Base-by-base conservation (phyloP, 2,329 filamentous ascomycete genomes). In the Hypoxylon sp. region DNA sequence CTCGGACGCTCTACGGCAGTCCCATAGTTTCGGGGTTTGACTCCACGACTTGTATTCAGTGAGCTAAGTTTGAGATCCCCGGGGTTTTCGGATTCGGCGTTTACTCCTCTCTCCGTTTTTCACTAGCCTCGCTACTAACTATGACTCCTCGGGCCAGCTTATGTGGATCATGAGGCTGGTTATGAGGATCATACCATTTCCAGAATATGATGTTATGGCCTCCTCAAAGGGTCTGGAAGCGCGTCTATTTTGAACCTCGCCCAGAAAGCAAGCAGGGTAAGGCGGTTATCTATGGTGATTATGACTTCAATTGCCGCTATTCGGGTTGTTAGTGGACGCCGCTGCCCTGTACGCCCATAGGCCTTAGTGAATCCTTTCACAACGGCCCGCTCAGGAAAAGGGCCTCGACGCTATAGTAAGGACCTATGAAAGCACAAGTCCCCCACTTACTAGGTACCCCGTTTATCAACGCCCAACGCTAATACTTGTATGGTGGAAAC, bases 291-390 rank as follows among this genome's bases (percentile, higher is more conserved):
- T 53, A 55, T 49, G n/a, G 19, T 43, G 21, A 34, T 53, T 60
- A 43, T 25, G 23, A 45, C 25, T 59, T 53, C 50, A 63, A 55
- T 57, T 60, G 55, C 51, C 53, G 51, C 51, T 21, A 58, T 43
- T 25, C 6, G 41, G 43, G 30, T 28, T 58, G 25, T 50, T 55
- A 49, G 55, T 56, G 46, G 55, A 49, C 32, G 36, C 46, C 23
- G n/a, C 32, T 53, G 56, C 56, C 58, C 46, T 63, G 58, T 64
- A 41, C 66, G 48, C 52, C 52, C 69, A 61, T 55, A 19, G 55
- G 23, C 48, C 58, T 63, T 64, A 30, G 57, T 67, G 57, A 65
- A 68, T 70, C 67, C 67, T 62, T 65, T 59, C 21, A 55, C 59
- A 49, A 58, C 58, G 65, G 64, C 61, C 64, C 53, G 61, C 60